These are phyloP conservation scores for Luzula sylvatica DNA, from an alignment of 176 grass and related monocot genomes.

Conservation along the genomic window DNA sequence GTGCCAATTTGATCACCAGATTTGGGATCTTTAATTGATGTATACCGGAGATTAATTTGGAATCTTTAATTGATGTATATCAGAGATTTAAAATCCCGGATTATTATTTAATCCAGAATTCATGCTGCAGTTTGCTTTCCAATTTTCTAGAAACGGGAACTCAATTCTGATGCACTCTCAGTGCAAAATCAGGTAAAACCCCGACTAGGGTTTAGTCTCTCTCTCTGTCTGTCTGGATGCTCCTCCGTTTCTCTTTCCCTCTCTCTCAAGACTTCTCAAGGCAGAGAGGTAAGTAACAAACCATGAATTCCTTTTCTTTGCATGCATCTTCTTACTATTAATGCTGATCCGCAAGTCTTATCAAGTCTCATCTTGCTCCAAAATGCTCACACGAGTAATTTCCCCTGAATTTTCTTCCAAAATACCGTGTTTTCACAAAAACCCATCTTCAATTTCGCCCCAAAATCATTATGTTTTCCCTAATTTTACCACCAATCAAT, in stretches of 20 bases:
- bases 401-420: slow-evolving; percentile 9
- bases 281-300: background rate
- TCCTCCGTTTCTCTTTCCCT: background rate
- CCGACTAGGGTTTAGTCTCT: background rate
- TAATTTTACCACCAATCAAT: background rate
- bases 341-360: slow-evolving; percentile 19
- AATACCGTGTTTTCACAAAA: slow-evolving; percentile 8
- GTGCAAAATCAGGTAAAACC: background rate
- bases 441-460: background rate
- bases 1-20: no score
- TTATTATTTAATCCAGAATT: no score
- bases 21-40: no score
- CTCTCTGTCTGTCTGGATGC: background rate
- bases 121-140: no score
- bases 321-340: background rate
- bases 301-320: background rate
- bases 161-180: no score
- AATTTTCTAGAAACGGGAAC: no score
- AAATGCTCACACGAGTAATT: slow-evolving; percentile 16
- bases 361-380: slow-evolving; percentile 4
- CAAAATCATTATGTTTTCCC: background rate
- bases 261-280: background rate
- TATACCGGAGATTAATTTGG: no score
- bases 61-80: no score
- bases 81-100: no score